A percentile compares a stretch with the other conserved stretches of the same genome.
These are phyloP conservation scores for Salix caprea DNA, from an alignment of 345 rosid species.

Conservation along the genomic window DNA sequence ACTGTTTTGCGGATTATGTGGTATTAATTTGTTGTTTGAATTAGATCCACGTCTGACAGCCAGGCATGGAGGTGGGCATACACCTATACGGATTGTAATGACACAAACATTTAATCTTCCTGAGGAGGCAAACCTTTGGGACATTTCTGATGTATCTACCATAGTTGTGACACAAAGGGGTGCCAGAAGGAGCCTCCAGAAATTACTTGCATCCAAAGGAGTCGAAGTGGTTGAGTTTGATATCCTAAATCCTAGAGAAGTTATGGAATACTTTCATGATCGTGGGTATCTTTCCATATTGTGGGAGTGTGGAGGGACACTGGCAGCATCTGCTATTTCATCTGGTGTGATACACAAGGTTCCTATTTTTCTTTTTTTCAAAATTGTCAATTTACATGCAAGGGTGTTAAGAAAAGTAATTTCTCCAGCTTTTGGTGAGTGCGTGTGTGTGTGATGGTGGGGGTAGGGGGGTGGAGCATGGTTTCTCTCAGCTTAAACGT, in stretches of 20 bases:
- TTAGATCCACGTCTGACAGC: conserved; percentile 86
- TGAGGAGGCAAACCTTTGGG: conserved; percentile 85
- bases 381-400: too few species aligned
- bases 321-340: conserved; percentile 90
- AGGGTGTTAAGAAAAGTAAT: too few species aligned
- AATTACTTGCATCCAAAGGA: conserved; percentile 71
- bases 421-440: too few species aligned
- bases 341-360: conserved; percentile 92
- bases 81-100: conserved; percentile 82
- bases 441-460: too few species aligned
- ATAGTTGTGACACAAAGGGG: conserved; percentile 88
- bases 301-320: conserved; percentile 95
- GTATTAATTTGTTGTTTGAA: conserved; percentile 11
- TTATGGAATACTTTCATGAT: conserved; percentile 86
- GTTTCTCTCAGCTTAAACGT: too few species aligned
- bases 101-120: conserved; percentile 81
- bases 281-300: conserved; percentile 90
- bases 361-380: not conserved
- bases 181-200: conserved; percentile 84
- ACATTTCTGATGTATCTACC: conserved; percentile 71
- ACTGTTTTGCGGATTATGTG: not conserved
- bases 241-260: conserved; percentile 83
- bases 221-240: conserved; percentile 97
- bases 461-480: too few species aligned
- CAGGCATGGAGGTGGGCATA: conserved; percentile 84